A percentile compares a stretch with the other conserved stretches of the same genome.
Conservation (phyloP, 1,284 basidiomycete genomes). For the Trichosporon asahii region DNA sequence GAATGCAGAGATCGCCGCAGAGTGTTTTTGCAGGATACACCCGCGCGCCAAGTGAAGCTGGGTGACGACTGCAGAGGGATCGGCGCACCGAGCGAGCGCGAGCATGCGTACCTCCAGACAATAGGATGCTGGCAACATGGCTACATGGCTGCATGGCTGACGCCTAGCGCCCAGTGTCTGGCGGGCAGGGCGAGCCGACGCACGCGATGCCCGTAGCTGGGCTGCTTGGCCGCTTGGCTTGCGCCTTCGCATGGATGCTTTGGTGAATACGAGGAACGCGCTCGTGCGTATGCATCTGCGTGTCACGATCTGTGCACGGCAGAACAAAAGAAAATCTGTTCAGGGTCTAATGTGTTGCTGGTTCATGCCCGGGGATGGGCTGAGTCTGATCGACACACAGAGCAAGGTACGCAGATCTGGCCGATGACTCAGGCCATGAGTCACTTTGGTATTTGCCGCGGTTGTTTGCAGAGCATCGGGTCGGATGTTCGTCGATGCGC, state of each 20-base stretch:
- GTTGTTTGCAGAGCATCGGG: not conserved
- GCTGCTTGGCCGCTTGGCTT: not conserved
- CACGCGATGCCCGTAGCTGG: not conserved
- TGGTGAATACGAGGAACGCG: not conserved
- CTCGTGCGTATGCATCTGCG: not conserved
- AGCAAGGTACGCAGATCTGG: not conserved
- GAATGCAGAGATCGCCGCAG: not conserved
- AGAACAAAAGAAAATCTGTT: not conserved
- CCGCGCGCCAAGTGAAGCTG: not conserved
- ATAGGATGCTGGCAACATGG: no score
- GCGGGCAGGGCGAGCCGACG: not conserved
- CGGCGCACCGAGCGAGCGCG: not conserved
- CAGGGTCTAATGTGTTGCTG: not conserved
- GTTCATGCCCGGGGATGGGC: not conserved
- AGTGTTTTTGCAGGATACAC: conserved; percentile 1
- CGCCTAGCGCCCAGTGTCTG: no score
- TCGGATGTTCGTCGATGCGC: not conserved
- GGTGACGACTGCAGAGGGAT: not conserved
- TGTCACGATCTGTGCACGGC: not conserved
- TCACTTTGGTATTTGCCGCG: not conserved
- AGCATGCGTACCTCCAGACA: not conserved
- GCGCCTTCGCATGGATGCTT: not conserved
- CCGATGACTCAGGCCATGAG: not conserved
- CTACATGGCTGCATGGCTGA: no score
- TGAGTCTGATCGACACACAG: not conserved